Base-by-base conservation (phyloP, 1,284 basidiomycete species). In the Fomes fomentarius region DNA sequence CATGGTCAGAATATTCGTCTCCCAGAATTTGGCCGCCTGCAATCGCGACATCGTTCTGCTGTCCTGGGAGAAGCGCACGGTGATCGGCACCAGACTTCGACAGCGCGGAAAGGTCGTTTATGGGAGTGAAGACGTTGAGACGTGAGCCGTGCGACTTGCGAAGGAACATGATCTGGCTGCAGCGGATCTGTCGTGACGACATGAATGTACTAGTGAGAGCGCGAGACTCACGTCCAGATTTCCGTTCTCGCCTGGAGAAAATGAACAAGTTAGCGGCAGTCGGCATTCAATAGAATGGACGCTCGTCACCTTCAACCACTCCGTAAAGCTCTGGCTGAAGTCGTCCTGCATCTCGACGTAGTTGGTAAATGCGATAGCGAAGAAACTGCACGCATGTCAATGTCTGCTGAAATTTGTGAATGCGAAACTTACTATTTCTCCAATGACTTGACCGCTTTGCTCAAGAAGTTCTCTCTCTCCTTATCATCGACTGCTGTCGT, bases 1-100 rank as follows among this genome's bases (percentile, higher is more conserved):
- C 93, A 68, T 95, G 92, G 49, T 93, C 91, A 4, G 93, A 93
- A 77, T 94, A 98, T 69, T 98, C 95, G 67, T 96, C 94, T 14
- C 94, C 95, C 2, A 96, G 77, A 24, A 96, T 84, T 65, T 90
- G 90, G 0, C 91, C 93, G 19, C 94, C 95, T 12, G 88, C 74
- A 47, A 94, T 83, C 12, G 89, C 86, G 1, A 93, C 76, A 56
- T 94, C 86, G 52, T 91, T 91, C 69, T 81, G 83, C 67, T 81
- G 83, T 15, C 86, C 85, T 26, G 85, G 76, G 25, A 87, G 72
- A 38, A 87, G 68, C 0, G 81, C 76, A 11, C 82, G 77, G 33
- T 73, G 75, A 57, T 80, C 80, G 26, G 79, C 77, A 26, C 83
- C 80, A 19, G 84, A 82, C 67, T 82, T 87, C 7, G 90, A 91